These are phyloP conservation scores for Pyrenochaeta sp. DNA, from an alignment of 2,329 filamentous ascomycete species.

Conservation along the genomic window DNA sequence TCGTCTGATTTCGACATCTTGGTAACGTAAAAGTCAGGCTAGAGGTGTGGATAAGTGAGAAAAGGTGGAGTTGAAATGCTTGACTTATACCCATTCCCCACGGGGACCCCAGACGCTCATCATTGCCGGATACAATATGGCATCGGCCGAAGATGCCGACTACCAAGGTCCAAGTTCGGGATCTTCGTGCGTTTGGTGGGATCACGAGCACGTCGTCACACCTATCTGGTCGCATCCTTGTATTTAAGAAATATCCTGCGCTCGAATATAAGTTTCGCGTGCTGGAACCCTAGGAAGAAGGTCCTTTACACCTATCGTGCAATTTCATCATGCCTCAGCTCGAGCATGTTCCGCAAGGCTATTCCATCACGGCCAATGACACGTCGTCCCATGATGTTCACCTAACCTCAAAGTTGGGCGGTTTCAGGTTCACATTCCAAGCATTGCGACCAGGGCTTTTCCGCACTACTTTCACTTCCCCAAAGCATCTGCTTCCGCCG, in stretches of 20 bases:
- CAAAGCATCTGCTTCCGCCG: constrained; percentile 68
- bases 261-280: no score
- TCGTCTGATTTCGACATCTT: constrained; percentile 29
- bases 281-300: no score
- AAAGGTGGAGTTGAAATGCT: constrained; percentile 12
- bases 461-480: constrained; percentile 70
- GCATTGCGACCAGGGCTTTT: constrained; percentile 69
- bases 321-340: constrained; percentile 56
- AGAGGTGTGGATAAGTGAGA: constrained; percentile 7
- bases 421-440: constrained; percentile 68
- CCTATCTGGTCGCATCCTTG: no score
- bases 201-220: no score
- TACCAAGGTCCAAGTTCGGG: constrained; percentile 3
- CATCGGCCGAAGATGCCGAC: constrained; percentile 21
- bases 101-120: constrained; percentile 31
- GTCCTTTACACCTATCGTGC: no score
- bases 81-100: constrained; percentile 29
- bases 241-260: no score
- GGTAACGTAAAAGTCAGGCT: neutral
- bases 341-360: constrained; percentile 53
- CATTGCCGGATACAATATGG: constrained; percentile 6
- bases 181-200: no score
- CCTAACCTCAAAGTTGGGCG: constrained; percentile 54
- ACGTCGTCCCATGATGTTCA: constrained; percentile 40
- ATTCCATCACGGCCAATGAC: constrained; percentile 29